phyloP scores from a whole-genome alignment of 305 asterid genomes.

The Solanum chacoense region DNA sequence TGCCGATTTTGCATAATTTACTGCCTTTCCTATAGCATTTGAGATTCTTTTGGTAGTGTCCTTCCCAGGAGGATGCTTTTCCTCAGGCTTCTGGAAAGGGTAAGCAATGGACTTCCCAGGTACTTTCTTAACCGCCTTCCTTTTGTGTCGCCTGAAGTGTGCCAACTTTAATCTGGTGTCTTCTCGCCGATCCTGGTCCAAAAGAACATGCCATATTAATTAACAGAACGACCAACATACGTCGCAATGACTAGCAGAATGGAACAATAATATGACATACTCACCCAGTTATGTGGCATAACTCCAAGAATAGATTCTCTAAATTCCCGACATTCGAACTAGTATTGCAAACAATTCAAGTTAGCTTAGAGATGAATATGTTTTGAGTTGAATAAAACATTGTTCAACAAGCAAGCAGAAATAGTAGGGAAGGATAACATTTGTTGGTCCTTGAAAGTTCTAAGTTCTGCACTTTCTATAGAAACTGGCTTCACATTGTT shows the following conservation, averaged over 20 bases:
- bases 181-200: slow-evolving; percentile 81
- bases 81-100: slow-evolving; percentile 89
- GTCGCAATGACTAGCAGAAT: not conserved
- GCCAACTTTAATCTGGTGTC: slow-evolving; percentile 70
- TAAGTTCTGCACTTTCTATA: not conserved
- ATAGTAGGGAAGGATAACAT: not conserved
- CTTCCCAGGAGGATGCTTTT: slow-evolving; percentile 81
- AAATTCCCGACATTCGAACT: slow-evolving; percentile 96
- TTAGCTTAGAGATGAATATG: slow-evolving; percentile 5
- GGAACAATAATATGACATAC: slow-evolving; percentile 7
- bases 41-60: slow-evolving; percentile 80
- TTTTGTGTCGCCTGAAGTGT: slow-evolving; percentile 88
- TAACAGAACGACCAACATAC: not conserved
- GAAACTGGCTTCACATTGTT: not conserved
- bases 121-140: slow-evolving; percentile 67
- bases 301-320: slow-evolving; percentile 95
- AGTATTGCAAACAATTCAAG: slow-evolving; percentile 25
- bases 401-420: not conserved
- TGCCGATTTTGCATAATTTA: slow-evolving; percentile 75
- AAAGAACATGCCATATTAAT: not conserved
- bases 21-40: slow-evolving; percentile 80
- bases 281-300: slow-evolving; percentile 95
- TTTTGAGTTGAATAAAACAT: not conserved
- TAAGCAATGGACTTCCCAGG: slow-evolving; percentile 56
- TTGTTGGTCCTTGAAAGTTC: not conserved